These are phyloP conservation scores for Flaveria robusta DNA, from an alignment of 129 eudicot species.

Conservation along the genomic window DNA sequence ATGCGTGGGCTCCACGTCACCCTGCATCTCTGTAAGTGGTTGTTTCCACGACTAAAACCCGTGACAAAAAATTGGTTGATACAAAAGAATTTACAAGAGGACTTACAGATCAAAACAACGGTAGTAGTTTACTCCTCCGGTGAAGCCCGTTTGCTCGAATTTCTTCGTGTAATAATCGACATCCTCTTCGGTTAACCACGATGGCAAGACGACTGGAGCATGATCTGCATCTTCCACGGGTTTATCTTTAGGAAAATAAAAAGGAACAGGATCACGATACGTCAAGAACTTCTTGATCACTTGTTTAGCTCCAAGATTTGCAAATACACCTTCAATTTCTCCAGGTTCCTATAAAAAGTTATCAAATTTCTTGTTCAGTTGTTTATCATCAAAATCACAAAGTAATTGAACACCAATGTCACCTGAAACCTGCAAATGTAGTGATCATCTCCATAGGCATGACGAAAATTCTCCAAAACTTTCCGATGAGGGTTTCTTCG, in stretches of 20 bases:
- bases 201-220: slow-evolving; percentile 37
- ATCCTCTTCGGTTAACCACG: slow-evolving; percentile 73
- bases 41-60: too few species aligned
- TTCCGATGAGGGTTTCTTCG: slow-evolving; percentile 40
- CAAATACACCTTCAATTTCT: slow-evolving; percentile 67
- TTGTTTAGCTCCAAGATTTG: slow-evolving; percentile 41
- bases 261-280: slow-evolving; percentile 46
- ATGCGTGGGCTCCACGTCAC: too few species aligned
- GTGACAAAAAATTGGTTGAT: too few species aligned
- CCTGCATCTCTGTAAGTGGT: too few species aligned
- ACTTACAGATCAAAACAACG: slow-evolving; percentile 66
- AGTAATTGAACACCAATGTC: not conserved
- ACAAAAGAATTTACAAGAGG: not conserved
- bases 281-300: slow-evolving; percentile 48
- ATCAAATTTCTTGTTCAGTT: not conserved
- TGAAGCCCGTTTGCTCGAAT: slow-evolving; percentile 66
- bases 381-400: not conserved
- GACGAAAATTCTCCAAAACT: slow-evolving; percentile 23
- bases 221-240: slow-evolving; percentile 39
- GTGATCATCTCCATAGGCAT: slow-evolving; percentile 53
- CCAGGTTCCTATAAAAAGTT: slow-evolving; percentile 59
- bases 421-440: slow-evolving; percentile 73
- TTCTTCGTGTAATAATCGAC: slow-evolving; percentile 51
- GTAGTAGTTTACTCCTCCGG: slow-evolving; percentile 76
- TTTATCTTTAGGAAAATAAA: slow-evolving; percentile 59